A percentile compares a stretch with the other conserved stretches of the same genome.
Evolutionary conservation across 768 basidiomycete genomes (phyloP).

Genomic region (Hypholoma sublateritium): DNA sequence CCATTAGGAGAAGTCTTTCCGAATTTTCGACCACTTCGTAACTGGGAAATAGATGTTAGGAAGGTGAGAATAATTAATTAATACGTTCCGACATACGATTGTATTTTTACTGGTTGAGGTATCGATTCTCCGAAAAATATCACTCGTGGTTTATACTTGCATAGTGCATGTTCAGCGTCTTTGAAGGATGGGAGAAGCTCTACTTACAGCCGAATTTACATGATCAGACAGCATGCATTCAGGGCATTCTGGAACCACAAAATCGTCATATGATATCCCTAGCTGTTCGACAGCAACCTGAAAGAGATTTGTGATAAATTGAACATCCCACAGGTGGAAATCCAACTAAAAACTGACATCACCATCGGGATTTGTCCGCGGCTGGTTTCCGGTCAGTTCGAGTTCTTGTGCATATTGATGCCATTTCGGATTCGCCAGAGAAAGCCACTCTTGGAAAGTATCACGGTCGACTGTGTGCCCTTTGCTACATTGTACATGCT

Average conservation of each 20-base stretch:
- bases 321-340: no score
- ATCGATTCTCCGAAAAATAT: constrained; percentile 94
- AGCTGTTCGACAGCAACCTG: constrained; percentile 76
- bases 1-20: constrained; percentile 76
- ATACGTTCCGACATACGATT: constrained; percentile 54
- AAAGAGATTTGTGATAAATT: not conserved
- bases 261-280: constrained; percentile 73
- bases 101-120: constrained; percentile 55
- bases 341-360: constrained; percentile 54
- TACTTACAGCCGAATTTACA: constrained; percentile 57
- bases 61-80: not conserved
- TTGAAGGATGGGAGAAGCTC: not conserved
- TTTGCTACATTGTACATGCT: constrained; percentile 77
- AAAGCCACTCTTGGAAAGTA: constrained; percentile 73
- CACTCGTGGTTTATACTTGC: constrained; percentile 78
- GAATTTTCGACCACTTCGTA: constrained; percentile 55
- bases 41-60: constrained; percentile 33
- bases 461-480: constrained; percentile 70
- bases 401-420: constrained; percentile 64
- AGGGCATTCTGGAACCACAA: constrained; percentile 78
- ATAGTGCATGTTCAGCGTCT: constrained; percentile 1
- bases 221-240: constrained; percentile 60
- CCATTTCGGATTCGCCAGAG: constrained; percentile 78
- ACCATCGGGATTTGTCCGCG: constrained; percentile 89
- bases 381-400: constrained; percentile 54